Evolutionary conservation across 2,329 filamentous ascomycete species (phyloP).

Genomic region (Cladophialophora chaetospira): DNA sequence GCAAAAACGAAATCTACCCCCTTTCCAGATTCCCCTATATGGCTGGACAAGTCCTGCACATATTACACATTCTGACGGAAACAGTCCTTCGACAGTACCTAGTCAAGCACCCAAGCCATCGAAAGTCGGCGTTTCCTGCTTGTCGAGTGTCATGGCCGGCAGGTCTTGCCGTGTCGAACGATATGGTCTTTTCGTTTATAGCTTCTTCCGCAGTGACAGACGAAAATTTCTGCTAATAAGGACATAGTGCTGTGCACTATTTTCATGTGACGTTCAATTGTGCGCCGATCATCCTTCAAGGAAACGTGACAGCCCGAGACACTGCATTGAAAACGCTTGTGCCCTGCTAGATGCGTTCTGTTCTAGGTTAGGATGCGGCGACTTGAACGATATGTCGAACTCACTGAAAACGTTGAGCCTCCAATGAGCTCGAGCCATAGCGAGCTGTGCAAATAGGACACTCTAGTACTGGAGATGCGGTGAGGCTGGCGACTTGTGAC

Average conservation of each 20-base stretch:
- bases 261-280: neutral
- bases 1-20: no score
- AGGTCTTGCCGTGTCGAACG: neutral
- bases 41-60: no score
- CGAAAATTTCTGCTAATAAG: no score
- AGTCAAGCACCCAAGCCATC: no score
- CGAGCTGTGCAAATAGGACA: neutral
- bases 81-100: no score
- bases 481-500: neutral
- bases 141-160: neutral
- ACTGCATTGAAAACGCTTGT: neutral
- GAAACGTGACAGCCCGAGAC: neutral
- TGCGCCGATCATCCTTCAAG: neutral
- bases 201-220: neutral
- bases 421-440: neutral
- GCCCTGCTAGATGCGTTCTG: neutral
- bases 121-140: neutral
- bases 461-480: neutral
- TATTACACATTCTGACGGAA: no score
- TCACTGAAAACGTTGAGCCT: conserved; percentile 1
- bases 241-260: neutral
- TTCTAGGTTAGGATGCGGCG: neutral
- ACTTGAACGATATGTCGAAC: neutral
- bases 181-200: conserved; percentile 6
- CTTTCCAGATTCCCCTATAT: no score